Percentiles rank a stretch among this genome's conserved stretches.
These are phyloP conservation scores for Zygoascus flipseniorum DNA, from an alignment of 805 yeast species.

Conservation along the genomic window DNA sequence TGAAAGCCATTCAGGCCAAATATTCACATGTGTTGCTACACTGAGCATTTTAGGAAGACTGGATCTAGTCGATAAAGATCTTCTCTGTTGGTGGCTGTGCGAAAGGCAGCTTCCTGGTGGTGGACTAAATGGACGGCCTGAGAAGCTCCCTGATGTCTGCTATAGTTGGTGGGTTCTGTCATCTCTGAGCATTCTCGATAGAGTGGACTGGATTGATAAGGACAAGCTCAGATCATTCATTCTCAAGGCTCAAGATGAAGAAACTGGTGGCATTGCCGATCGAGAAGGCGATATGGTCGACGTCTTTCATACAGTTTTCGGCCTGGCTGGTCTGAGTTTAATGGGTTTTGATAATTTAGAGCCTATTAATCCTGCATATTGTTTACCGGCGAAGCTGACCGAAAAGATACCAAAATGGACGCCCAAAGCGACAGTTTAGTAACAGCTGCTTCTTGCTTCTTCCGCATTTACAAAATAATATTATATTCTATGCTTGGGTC, in stretches of 20 bases:
- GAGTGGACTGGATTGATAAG: constrained; percentile 69
- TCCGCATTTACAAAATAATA: not conserved
- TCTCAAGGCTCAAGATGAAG: constrained; percentile 64
- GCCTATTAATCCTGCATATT: constrained; percentile 77
- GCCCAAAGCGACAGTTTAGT: not conserved
- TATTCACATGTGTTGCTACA: constrained; percentile 77
- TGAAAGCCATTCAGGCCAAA: constrained; percentile 91
- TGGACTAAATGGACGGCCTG: constrained; percentile 94
- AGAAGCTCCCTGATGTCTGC: constrained; percentile 94
- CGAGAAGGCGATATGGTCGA: constrained; percentile 87
- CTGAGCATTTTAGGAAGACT: constrained; percentile 59
- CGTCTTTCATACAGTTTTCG: constrained; percentile 87
- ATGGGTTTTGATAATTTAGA: constrained; percentile 52
- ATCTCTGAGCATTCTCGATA: constrained; percentile 56
- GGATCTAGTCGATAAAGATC: constrained; percentile 35
- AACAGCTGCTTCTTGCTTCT: not conserved
- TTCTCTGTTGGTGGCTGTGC: constrained; percentile 76
- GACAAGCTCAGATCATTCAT: constrained; percentile 58
- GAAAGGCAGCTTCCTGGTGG: constrained; percentile 85
- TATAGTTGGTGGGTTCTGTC: constrained; percentile 97
- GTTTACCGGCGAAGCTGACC: constrained; percentile 57
- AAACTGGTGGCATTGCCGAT: constrained; percentile 86
- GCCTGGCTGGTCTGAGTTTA: constrained; percentile 78
- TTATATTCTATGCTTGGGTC: not conserved
- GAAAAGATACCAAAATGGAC: constrained; percentile 14